These are phyloP conservation scores for Talaromyces wortmannii DNA, from an alignment of 495 filamentous ascomycete genomes.

Conservation along the genomic window DNA sequence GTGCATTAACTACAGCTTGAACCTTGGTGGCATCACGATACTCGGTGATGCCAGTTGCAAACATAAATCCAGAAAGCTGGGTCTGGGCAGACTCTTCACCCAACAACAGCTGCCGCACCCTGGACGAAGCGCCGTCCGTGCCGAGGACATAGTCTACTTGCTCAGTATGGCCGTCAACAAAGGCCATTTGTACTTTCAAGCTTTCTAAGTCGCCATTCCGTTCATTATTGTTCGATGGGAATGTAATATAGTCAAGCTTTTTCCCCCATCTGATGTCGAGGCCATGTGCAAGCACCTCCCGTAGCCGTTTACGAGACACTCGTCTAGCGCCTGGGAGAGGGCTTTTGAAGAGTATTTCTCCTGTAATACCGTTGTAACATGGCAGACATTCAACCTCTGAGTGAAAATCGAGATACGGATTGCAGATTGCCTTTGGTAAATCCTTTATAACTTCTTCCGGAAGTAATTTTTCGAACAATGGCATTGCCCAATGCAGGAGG, in stretches of 20 bases:
- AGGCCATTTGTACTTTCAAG: constrained; percentile 1
- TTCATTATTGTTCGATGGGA: background rate
- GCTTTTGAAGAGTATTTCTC: constrained; percentile 30
- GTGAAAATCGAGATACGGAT: constrained; percentile 12
- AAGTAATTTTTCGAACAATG: constrained; percentile 29
- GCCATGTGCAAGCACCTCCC: constrained; percentile 26
- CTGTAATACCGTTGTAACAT: constrained; percentile 40
- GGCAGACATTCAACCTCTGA: constrained; percentile 25
- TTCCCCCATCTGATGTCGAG: constrained; percentile 24
- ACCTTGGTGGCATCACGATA: constrained; percentile 1
- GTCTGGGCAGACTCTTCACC: constrained; percentile 16
- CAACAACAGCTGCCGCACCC: constrained; percentile 29
- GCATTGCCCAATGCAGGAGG: constrained; percentile 46
- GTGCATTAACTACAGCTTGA: background rate
- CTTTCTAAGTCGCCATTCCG: background rate
- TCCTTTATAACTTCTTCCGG: constrained; percentile 25
- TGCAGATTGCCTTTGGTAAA: background rate
- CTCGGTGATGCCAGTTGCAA: background rate
- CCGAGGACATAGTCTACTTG: constrained; percentile 28
- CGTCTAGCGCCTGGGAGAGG: constrained; percentile 34
- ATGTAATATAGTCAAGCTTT: background rate
- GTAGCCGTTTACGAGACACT: constrained; percentile 34
- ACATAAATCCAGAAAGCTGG: constrained; percentile 1
- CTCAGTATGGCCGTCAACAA: constrained; percentile 11
- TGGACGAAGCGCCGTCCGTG: constrained; percentile 39